Conservation (phyloP, 371 early-diverging fungal genomes). For the Blakeslea trispora region DNA sequence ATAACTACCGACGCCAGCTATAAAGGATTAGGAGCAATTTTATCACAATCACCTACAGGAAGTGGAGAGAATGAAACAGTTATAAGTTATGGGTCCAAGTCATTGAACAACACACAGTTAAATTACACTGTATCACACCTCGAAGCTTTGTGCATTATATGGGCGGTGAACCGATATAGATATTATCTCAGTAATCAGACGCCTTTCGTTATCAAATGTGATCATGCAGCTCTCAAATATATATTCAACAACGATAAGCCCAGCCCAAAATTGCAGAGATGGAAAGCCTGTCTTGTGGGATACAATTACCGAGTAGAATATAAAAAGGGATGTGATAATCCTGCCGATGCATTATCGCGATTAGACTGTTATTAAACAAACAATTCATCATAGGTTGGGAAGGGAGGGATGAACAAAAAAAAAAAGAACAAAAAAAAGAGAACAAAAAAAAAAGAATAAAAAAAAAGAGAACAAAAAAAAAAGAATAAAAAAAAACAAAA, state of each 20-base stretch:
- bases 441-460: neutral
- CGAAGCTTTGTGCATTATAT: conserved; percentile 15
- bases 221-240: conserved; percentile 29
- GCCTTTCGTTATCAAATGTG: conserved; percentile 31
- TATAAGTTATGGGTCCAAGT: conserved; percentile 24
- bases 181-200: conserved; percentile 29
- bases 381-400: neutral
- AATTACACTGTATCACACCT: conserved; percentile 15
- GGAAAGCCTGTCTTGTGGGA: conserved; percentile 28
- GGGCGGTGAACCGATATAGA: conserved; percentile 31
- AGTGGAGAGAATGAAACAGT: conserved; percentile 20
- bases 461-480: neutral
- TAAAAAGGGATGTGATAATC: conserved; percentile 25
- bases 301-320: conserved; percentile 28
- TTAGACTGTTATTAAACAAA: neutral
- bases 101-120: conserved; percentile 8
- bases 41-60: conserved; percentile 35
- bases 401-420: conserved; percentile 5
- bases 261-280: conserved; percentile 21
- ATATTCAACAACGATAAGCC: conserved; percentile 19
- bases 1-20: conserved; percentile 38
- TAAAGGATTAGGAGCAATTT: conserved; percentile 33
- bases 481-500: conserved; percentile 2
- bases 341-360: conserved; percentile 33
- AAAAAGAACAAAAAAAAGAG: neutral